These are phyloP conservation scores for Staphylotrichum tortipilum DNA, from an alignment of 495 filamentous ascomycete species.

Conservation along the genomic window DNA sequence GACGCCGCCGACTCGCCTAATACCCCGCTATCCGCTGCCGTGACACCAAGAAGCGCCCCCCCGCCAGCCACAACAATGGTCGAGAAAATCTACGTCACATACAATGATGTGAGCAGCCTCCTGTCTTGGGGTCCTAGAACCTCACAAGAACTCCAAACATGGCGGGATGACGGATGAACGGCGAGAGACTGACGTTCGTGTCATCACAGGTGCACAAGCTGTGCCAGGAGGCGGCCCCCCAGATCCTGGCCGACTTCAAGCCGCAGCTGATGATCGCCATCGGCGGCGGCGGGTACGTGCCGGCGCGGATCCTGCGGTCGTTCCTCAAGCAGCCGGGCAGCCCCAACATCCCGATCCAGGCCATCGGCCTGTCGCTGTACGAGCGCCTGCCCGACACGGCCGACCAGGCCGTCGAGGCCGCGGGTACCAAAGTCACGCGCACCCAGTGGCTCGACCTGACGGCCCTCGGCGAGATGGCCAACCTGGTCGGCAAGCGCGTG, in stretches of 20 bases:
- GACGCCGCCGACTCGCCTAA: background rate
- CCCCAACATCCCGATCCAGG: constrained; percentile 98
- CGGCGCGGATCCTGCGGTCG: constrained; percentile 91
- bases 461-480: constrained; percentile 76
- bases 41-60: constrained; percentile 3
- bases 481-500: constrained; percentile 92
- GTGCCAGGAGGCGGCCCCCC: constrained; percentile 72
- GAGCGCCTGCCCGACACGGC: constrained; percentile 62
- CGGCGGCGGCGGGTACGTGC: constrained; percentile 94
- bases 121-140: too few relatives aligned
- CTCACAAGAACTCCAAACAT: too few relatives aligned
- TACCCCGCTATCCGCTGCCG: background rate
- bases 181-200: too few relatives aligned
- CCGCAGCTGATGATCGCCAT: constrained; percentile 98
- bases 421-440: constrained; percentile 89
- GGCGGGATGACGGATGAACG: too few relatives aligned
- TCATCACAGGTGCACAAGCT: constrained; percentile 83
- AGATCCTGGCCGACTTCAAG: constrained; percentile 73
- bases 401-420: constrained; percentile 49
- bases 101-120: constrained; percentile 69
- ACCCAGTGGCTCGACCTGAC: constrained; percentile 97
- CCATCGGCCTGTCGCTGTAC: constrained; percentile 95
- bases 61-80: constrained; percentile 50
- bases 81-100: constrained; percentile 87
- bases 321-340: constrained; percentile 86